Evolutionary conservation across 2,329 filamentous ascomycete genomes (phyloP).

Genomic region (Apiospora malaysiana): DNA sequence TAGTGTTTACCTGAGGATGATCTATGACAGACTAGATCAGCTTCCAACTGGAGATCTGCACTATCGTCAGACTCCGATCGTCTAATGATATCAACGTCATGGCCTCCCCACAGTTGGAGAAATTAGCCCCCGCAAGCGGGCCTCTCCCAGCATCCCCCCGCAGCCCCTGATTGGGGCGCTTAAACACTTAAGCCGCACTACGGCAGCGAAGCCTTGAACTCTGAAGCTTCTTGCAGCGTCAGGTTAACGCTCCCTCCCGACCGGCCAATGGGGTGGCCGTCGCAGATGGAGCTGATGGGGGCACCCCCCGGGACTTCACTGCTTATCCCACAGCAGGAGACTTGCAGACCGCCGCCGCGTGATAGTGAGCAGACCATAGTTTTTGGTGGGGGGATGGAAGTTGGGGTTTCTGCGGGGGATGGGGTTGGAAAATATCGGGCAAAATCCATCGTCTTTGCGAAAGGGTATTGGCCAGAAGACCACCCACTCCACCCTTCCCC

Average conservation of each 20-base stretch:
- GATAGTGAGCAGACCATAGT: not conserved
- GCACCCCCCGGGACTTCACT: not conserved
- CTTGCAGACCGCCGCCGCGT: not conserved
- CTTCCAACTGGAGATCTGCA: slow-evolving; percentile 21
- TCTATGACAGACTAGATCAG: not conserved
- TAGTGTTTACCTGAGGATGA: not conserved
- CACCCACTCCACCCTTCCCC: not conserved
- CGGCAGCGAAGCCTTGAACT: not conserved
- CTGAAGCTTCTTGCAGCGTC: not conserved
- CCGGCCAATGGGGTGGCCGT: not conserved
- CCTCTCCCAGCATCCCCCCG: not conserved
- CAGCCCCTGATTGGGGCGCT: slow-evolving; percentile 6
- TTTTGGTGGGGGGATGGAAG: not conserved
- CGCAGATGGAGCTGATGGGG: not conserved
- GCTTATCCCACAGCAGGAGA: not conserved
- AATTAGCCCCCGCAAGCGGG: not conserved
- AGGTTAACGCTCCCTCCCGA: not conserved
- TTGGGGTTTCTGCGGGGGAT: slow-evolving; percentile 9
- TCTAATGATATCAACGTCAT: not conserved
- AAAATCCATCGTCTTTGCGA: not conserved
- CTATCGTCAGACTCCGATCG: not conserved
- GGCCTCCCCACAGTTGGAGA: slow-evolving; percentile 5
- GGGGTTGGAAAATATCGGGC: not conserved
- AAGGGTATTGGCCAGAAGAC: not conserved
- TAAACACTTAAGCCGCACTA: slow-evolving; percentile 6